These are phyloP conservation scores for Glycine tomentella DNA, from an alignment of 306 rosid genomes.

Conservation along the genomic window DNA sequence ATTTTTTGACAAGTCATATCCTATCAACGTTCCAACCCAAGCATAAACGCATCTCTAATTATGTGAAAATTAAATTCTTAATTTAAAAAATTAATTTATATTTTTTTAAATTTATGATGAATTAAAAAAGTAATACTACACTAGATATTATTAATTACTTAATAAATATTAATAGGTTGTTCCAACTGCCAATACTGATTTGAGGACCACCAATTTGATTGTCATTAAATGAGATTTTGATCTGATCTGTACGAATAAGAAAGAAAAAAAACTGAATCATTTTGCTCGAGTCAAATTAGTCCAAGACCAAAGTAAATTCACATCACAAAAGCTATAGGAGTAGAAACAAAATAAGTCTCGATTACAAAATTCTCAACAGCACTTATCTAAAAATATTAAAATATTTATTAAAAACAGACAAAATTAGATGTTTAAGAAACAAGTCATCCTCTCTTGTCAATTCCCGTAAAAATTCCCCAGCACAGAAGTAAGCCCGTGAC, in stretches of 20 bases:
- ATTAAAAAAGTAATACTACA: background rate
- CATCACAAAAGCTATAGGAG: background rate
- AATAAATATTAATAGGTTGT: background rate
- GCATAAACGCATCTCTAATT: no score
- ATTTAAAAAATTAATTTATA: background rate
- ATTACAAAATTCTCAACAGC: background rate
- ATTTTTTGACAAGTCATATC: no score
- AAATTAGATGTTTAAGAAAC: background rate
- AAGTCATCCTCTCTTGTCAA: background rate
- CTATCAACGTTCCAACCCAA: no score
- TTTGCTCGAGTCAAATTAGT: background rate
- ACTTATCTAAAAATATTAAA: background rate
- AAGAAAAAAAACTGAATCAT: background rate
- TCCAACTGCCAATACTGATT: background rate
- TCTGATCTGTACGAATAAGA: background rate
- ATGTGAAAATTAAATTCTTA: background rate
- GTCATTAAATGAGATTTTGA: background rate
- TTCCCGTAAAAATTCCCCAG: background rate
- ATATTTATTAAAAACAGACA: background rate
- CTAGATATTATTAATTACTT: background rate
- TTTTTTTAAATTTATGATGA: background rate
- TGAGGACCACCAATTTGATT: background rate
- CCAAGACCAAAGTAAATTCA: background rate
- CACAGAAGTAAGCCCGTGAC: constrained; percentile 49
- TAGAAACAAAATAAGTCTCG: background rate